phyloP scores from a whole-genome alignment of 441 rosid genomes.

The Populus tomentosa region DNA sequence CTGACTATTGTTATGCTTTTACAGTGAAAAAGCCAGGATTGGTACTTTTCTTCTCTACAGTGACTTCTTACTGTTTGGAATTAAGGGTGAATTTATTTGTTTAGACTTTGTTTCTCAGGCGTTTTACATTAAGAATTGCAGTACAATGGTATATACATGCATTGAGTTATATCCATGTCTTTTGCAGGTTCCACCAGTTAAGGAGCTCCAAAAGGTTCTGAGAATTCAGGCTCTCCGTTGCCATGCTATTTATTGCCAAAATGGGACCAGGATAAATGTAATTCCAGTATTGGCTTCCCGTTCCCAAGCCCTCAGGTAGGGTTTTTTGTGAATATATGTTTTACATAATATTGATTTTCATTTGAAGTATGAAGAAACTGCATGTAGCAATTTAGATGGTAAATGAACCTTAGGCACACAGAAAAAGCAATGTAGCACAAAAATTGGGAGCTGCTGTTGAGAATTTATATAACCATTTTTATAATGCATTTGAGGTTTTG shows the following conservation, averaged over 20 bases:
- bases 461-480: background rate
- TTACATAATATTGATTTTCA: background rate
- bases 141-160: background rate
- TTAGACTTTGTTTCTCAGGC: background rate
- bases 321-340: background rate
- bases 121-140: background rate
- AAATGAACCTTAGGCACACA: background rate
- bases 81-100: slow-evolving; percentile 7
- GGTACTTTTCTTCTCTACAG: slow-evolving; percentile 15
- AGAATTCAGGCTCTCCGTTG: slow-evolving; percentile 94
- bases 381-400: background rate
- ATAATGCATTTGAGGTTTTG: background rate
- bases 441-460: background rate
- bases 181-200: slow-evolving; percentile 72
- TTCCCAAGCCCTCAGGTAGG: slow-evolving; percentile 86
- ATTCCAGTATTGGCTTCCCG: slow-evolving; percentile 95
- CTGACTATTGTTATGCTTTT: slow-evolving; percentile 29
- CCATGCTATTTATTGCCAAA: slow-evolving; percentile 79
- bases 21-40: slow-evolving; percentile 20
- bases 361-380: background rate
- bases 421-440: background rate
- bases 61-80: background rate
- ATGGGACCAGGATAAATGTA: slow-evolving; percentile 73
- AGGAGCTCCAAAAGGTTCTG: slow-evolving; percentile 74
- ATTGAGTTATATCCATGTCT: slow-evolving; percentile 4